A percentile compares a stretch with the other conserved stretches of the same genome.
phyloP scores from a whole-genome alignment of 768 basidiomycete genomes.

The Lentinula guzmanii region DNA sequence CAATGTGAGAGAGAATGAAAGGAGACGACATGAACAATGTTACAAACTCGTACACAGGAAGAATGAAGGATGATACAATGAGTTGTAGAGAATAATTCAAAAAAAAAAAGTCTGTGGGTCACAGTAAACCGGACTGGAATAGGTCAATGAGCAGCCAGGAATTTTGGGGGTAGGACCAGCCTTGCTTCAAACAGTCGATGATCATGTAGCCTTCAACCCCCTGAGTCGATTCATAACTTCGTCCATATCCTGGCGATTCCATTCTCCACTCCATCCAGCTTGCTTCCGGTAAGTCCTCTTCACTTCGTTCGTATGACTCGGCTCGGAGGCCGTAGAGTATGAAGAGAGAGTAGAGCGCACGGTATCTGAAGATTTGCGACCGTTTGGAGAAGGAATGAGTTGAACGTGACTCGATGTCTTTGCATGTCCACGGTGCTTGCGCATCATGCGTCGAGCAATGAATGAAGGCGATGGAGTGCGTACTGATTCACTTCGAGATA shows the following conservation, averaged over 20 bases:
- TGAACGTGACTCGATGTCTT: background rate
- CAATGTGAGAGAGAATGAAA: background rate
- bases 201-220: conserved; percentile 17
- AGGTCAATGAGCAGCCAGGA: background rate
- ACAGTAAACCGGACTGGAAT: background rate
- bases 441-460: background rate
- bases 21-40: background rate
- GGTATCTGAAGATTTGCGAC: conserved; percentile 2
- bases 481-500: background rate
- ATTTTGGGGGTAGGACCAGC: background rate
- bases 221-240: conserved; percentile 12
- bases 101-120: background rate
- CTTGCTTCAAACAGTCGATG: background rate
- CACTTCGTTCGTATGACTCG: background rate
- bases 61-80: background rate
- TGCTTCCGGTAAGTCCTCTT: conserved; percentile 3
- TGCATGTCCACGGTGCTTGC: background rate
- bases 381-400: background rate
- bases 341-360: background rate
- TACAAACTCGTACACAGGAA: background rate
- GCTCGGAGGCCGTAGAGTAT: background rate
- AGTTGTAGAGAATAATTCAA: background rate
- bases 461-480: background rate
- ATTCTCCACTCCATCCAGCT: background rate
- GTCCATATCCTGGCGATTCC: conserved; percentile 11